Percentiles rank a stretch among this genome's conserved stretches.
These are phyloP conservation scores for Yamadazyma dushanensis DNA, from an alignment of 1,139 yeast species.

Conservation along the genomic window DNA sequence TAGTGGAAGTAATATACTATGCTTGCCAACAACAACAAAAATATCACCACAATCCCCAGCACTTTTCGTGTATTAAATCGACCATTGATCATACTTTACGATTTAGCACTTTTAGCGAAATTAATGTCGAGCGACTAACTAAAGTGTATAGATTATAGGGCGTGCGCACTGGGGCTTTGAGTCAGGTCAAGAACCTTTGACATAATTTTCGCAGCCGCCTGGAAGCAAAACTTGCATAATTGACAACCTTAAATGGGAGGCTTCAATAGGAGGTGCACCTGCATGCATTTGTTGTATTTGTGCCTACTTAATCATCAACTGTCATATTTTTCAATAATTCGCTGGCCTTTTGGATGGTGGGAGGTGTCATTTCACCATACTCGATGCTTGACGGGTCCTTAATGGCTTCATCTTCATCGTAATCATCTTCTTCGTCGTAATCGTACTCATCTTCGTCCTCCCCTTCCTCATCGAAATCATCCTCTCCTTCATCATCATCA, in stretches of 20 bases:
- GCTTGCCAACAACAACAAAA: conserved; percentile 1
- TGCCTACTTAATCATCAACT: background rate
- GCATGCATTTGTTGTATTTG: too few relatives aligned
- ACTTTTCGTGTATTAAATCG: background rate
- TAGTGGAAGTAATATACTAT: conserved; percentile 2
- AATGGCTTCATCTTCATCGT: conserved; percentile 1
- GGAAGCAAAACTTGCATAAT: too few relatives aligned
- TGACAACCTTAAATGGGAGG: too few relatives aligned
- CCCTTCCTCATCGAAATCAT: conserved; percentile 24
- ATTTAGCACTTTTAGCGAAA: too few relatives aligned
- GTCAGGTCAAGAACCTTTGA: too few relatives aligned
- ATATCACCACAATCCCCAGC: background rate
- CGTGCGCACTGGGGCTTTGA: too few relatives aligned
- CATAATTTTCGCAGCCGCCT: too few relatives aligned
- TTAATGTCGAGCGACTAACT: too few relatives aligned
- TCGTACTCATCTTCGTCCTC: conserved; percentile 25
- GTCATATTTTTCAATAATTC: conserved; percentile 6
- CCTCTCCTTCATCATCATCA: conserved; percentile 27
- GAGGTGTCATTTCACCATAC: too few relatives aligned
- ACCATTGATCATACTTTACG: background rate
- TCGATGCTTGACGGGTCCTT: too few relatives aligned
- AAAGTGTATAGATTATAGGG: too few relatives aligned
- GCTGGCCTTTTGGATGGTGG: conserved; percentile 8
- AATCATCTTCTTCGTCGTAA: conserved; percentile 20
- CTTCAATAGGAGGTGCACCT: too few relatives aligned